Conservation (phyloP, 352 stramenopile species). For the Aphanomyces cochlioides region DNA sequence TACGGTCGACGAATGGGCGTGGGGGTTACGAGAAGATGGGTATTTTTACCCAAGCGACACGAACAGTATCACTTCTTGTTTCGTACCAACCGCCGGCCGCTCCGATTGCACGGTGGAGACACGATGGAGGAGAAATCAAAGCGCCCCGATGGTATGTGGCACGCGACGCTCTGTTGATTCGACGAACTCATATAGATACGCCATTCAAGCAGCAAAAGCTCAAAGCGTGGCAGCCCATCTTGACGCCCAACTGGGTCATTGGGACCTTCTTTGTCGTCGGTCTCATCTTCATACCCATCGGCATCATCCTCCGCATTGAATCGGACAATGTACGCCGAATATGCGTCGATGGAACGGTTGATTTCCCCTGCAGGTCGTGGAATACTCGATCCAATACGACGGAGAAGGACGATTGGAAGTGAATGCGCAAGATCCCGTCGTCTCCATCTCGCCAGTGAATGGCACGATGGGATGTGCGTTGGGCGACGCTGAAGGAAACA, state of each 20-base stretch:
- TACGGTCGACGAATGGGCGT: no score
- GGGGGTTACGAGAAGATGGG: neutral
- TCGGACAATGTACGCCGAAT: conserved; percentile 65
- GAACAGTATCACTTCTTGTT: neutral
- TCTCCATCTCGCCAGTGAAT: conserved; percentile 36
- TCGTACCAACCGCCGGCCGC: neutral
- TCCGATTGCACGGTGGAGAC: no score
- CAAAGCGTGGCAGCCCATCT: conserved; percentile 84
- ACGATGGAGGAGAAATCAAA: conserved; percentile 83
- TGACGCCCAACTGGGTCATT: conserved; percentile 85
- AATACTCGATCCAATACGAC: conserved; percentile 89
- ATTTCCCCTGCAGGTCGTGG: conserved; percentile 55
- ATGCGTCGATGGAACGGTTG: neutral
- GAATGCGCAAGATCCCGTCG: conserved; percentile 44
- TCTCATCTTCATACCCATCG: conserved; percentile 88
- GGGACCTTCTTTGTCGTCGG: conserved; percentile 69
- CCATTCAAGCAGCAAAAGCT: conserved; percentile 88
- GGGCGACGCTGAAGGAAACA: conserved; percentile 56
- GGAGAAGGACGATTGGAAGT: conserved; percentile 45
- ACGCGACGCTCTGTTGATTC: neutral
- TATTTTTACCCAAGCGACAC: conserved; percentile 11
- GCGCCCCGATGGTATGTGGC: conserved; percentile 68
- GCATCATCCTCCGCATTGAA: conserved; percentile 84
- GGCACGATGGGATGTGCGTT: conserved; percentile 62
- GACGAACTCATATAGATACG: conserved; percentile 42